phyloP scores from a whole-genome alignment of 495 filamentous ascomycete genomes.

The Aspergillus nidulans region DNA sequence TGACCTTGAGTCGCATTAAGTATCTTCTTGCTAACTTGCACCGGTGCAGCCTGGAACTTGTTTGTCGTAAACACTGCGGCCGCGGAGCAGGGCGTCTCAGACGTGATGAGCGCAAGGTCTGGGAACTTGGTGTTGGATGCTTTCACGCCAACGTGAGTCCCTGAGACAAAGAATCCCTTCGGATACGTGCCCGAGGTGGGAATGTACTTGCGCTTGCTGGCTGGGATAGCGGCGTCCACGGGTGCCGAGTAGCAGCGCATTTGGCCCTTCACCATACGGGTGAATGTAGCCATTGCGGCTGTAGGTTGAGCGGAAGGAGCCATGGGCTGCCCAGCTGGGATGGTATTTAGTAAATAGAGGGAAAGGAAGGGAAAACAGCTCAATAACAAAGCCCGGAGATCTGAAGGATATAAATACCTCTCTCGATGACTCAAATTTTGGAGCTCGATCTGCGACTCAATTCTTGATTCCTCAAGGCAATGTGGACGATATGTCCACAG shows the following conservation, averaged over 20 bases:
- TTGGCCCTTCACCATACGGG: conserved; percentile 41
- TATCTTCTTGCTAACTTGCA: conserved; percentile 73
- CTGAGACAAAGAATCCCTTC: conserved; percentile 81
- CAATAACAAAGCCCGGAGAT: not conserved
- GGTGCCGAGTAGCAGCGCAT: conserved; percentile 59
- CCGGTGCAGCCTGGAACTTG: conserved; percentile 95
- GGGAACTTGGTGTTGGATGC: conserved; percentile 81
- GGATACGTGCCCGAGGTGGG: conserved; percentile 83
- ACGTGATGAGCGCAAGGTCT: conserved; percentile 84
- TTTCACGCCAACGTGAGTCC: conserved; percentile 91
- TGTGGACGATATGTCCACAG: conserved; percentile 9
- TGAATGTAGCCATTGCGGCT: conserved; percentile 35
- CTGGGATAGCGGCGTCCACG: conserved; percentile 58
- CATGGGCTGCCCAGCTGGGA: conserved; percentile 19
- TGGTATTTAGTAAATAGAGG: not conserved
- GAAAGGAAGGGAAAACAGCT: not conserved
- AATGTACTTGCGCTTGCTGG: conserved; percentile 79
- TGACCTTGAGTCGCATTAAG: conserved; percentile 60
- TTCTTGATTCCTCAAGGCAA: not conserved
- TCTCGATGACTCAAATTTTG: conserved; percentile 16
- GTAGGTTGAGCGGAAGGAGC: conserved; percentile 25
- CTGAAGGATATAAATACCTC: conserved; percentile 2
- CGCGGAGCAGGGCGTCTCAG: conserved; percentile 82
- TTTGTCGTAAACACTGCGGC: conserved; percentile 97
- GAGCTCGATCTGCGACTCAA: no score